phyloP scores from a whole-genome alignment of 2,329 filamentous ascomycete genomes.

The Pochonia chlamydosporia region DNA sequence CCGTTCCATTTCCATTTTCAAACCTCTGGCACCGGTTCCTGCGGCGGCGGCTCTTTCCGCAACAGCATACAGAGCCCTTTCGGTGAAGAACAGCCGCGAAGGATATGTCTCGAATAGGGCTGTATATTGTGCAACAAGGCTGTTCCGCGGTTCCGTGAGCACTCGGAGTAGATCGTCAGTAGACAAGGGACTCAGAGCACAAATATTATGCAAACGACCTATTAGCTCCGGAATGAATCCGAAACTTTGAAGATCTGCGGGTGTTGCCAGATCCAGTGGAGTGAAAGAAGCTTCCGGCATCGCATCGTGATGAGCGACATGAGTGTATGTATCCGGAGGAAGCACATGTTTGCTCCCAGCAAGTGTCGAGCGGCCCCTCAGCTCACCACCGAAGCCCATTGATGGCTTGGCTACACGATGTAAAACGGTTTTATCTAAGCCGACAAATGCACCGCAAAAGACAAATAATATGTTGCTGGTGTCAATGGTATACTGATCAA shows the following conservation, averaged over 20 bases:
- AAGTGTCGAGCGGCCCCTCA: constrained; percentile 53
- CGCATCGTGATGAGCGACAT: constrained; percentile 49
- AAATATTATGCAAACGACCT: constrained; percentile 87
- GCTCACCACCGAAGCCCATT: constrained; percentile 85
- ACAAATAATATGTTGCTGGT: constrained; percentile 98
- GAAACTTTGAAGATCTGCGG: constrained; percentile 73
- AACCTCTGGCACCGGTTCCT: constrained; percentile 70
- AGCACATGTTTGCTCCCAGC: constrained; percentile 51
- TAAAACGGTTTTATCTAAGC: constrained; percentile 79
- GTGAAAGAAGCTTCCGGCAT: constrained; percentile 38
- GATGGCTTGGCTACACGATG: constrained; percentile 79
- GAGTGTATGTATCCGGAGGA: constrained; percentile 54
- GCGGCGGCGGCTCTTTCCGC: constrained; percentile 58
- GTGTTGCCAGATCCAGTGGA: constrained; percentile 65
- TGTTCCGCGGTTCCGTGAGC: constrained; percentile 87
- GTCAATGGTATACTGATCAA: constrained; percentile 68
- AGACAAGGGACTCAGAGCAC: constrained; percentile 73
- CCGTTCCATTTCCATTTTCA: constrained; percentile 77
- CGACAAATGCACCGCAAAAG: constrained; percentile 91
- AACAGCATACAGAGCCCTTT: constrained; percentile 71
- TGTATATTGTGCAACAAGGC: constrained; percentile 80
- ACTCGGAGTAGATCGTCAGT: constrained; percentile 70
- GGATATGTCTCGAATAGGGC: constrained; percentile 78
- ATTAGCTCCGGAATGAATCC: constrained; percentile 95
- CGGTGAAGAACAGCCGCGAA: constrained; percentile 78